A percentile compares a stretch with the other conserved stretches of the same genome.
These are phyloP conservation scores for Talaromyces adpressus DNA, from an alignment of 495 filamentous ascomycete genomes.

Conservation along the genomic window DNA sequence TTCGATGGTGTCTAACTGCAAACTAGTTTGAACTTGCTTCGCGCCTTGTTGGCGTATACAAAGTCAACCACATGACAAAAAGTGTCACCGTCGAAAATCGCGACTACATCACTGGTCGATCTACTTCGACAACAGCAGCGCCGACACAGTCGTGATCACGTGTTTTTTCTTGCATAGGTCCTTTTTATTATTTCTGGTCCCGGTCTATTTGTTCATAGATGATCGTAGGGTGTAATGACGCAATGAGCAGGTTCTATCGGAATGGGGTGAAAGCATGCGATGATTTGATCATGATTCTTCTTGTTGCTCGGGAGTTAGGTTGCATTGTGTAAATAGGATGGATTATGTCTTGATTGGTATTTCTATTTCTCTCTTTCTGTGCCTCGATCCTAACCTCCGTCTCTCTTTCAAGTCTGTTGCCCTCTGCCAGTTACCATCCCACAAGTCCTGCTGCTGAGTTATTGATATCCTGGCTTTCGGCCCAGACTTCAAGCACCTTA, in stretches of 20 bases:
- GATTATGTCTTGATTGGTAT: background rate
- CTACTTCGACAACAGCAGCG: background rate
- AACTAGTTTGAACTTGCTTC: conserved; percentile 84
- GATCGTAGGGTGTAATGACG: background rate
- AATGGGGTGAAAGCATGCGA: background rate
- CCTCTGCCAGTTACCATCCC: background rate
- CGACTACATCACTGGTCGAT: conserved; percentile 61
- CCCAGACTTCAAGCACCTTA: conserved; percentile 3
- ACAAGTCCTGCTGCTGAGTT: background rate
- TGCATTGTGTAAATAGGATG: background rate
- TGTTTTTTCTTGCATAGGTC: background rate
- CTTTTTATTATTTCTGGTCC: background rate
- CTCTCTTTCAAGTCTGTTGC: background rate
- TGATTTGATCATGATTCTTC: background rate
- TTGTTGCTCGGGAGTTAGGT: background rate
- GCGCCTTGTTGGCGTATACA: conserved; percentile 91
- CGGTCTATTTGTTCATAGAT: background rate
- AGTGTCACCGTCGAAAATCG: conserved; percentile 91
- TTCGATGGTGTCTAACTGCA: background rate
- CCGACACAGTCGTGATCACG: background rate
- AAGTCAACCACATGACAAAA: conserved; percentile 99
- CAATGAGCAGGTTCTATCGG: background rate
- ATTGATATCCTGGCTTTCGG: background rate
- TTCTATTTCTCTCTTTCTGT: background rate
- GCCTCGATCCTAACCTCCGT: background rate